Base-by-base conservation (phyloP, 176 grass and related monocot genomes). In the Triticum dicoccoides region DNA sequence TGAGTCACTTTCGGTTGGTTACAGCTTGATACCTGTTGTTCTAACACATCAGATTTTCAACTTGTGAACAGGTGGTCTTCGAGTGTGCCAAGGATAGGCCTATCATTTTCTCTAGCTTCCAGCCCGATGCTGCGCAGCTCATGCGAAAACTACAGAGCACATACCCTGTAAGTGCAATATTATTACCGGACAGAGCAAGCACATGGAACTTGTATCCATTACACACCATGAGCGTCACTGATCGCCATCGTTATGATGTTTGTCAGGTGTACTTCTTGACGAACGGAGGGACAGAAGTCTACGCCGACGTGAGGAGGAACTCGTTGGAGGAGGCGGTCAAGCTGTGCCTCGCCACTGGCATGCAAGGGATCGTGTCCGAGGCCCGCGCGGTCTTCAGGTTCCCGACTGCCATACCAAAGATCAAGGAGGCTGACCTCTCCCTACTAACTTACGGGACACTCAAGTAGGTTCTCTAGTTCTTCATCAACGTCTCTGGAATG, bases 331-430 rank as follows among this genome's bases (percentile, higher is more conserved):
- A 96, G 49, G 96, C 92, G 20, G 65, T 96, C 18, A 96, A 96
- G 49, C 65, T 89, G 6, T 94, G 96, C 78, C 73, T 94, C 9
- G 75, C 83, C 29, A 85, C 59, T 3, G 86, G 91, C 15, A 42
- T 98, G 90, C 90, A 98, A 38, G 96, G 96, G 32, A 92, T 98
- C 20, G 93, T 98, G 39, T 98, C 96, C 2, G 93, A 98, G 80
- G 91, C 91, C 17, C 93, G 86, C 18, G 92, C 84, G 0, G 63
- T 96, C 18, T 98, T 98, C 84, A 89, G 87, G 86, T 86, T 89
- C 68, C 96, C 96, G 33, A 25, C 82, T 12, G 88, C 86, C 3
- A 85, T 98, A n/a, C 73, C 81, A 8, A 95, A 85, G 77, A 92
- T 98, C 73, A 98, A 96, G 59, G 96, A 98, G 63, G 91, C 93